A percentile compares a stretch with the other conserved stretches of the same genome.
These are phyloP conservation scores for Backusella australiensis DNA, from an alignment of 192 early-diverging fungal genomes.

Conservation along the genomic window DNA sequence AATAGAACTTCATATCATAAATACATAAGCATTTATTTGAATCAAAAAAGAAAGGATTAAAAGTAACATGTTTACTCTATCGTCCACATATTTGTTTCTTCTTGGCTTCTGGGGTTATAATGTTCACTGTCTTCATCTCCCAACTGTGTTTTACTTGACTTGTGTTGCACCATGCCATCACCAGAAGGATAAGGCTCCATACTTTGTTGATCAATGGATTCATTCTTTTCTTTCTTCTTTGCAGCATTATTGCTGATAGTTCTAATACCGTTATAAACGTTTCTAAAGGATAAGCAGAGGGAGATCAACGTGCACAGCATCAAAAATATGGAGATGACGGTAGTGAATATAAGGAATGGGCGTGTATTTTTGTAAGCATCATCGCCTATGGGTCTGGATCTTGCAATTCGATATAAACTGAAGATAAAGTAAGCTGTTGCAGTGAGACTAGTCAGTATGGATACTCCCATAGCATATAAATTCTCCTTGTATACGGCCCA, in stretches of 20 bases:
- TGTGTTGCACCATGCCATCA: background rate
- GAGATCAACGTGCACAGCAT: slow-evolving; percentile 19
- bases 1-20: background rate
- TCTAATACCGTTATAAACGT: slow-evolving; percentile 1
- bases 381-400: background rate
- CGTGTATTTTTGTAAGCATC: slow-evolving; percentile 47
- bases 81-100: slow-evolving; percentile 20
- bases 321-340: slow-evolving; percentile 19
- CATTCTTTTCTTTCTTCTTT: background rate
- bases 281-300: slow-evolving; percentile 1
- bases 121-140: background rate
- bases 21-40: background rate
- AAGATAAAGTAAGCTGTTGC: slow-evolving; percentile 33
- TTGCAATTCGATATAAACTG: slow-evolving; percentile 18
- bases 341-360: slow-evolving; percentile 38
- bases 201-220: background rate
- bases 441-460: slow-evolving; percentile 8
- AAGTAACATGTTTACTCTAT: slow-evolving; percentile 18
- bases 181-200: background rate
- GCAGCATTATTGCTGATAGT: background rate
- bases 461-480: slow-evolving; percentile 26
- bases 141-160: slow-evolving; percentile 2
- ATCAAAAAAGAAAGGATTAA: background rate
- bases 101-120: background rate
- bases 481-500: slow-evolving; percentile 27